phyloP scores from a whole-genome alignment of 441 rosid genomes.

The Corymbia calophylla region DNA sequence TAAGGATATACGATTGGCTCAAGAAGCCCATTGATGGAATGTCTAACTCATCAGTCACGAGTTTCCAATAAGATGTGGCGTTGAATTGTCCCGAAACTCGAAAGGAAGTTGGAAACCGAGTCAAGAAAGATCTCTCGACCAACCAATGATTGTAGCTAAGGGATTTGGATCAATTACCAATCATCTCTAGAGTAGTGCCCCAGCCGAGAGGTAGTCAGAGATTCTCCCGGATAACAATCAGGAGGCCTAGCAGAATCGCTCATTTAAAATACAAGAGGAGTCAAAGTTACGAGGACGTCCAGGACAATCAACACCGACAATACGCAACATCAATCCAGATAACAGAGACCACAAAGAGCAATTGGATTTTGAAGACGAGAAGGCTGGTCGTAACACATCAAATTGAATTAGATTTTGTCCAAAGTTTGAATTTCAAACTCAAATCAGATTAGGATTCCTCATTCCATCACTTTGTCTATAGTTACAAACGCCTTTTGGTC shows the following conservation, averaged over 20 bases:
- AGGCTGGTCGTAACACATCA: not conserved
- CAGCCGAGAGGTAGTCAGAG: not conserved
- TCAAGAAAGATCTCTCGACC: not conserved
- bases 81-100: not conserved
- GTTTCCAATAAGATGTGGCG: not conserved
- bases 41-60: not conserved
- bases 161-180: not conserved
- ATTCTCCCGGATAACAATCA: not conserved
- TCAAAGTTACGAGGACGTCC: not conserved
- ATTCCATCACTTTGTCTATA: not conserved
- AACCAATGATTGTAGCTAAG: not conserved
- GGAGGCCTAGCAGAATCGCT: not conserved
- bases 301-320: not conserved
- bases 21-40: not conserved
- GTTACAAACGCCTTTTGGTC: not conserved
- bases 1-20: not conserved
- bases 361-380: not conserved
- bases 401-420: not conserved
- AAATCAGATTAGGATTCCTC: not conserved
- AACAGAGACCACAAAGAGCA: not conserved
- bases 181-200: not conserved
- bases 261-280: not conserved
- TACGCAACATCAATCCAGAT: not conserved
- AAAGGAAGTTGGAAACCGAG: not conserved
- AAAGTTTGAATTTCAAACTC: not conserved